These are phyloP conservation scores for Skeletonema menzelii DNA, from an alignment of 108 stramenopile species.

Conservation along the genomic window DNA sequence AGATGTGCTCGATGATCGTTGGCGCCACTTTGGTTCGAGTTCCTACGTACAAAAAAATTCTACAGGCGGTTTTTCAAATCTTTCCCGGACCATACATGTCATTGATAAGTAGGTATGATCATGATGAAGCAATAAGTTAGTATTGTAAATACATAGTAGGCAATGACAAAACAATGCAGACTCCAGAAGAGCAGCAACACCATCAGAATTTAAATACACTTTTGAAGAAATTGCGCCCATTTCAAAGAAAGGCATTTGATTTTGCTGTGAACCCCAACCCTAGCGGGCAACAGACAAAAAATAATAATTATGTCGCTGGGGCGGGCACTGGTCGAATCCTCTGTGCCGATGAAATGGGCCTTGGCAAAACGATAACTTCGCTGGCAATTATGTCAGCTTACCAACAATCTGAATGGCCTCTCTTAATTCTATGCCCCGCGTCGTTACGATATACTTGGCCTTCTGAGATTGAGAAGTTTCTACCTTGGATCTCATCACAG, in stretches of 20 bases:
- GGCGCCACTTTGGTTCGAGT: too few relatives aligned
- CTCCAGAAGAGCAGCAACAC: not conserved
- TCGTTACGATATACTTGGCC: conserved; percentile 88
- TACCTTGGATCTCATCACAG: conserved; percentile 51
- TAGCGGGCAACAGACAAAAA: not conserved
- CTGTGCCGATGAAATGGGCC: conserved; percentile 92
- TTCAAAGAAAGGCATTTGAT: conserved; percentile 66
- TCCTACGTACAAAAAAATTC: too few relatives aligned
- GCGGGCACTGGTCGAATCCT: conserved; percentile 72
- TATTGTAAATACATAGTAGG: too few relatives aligned
- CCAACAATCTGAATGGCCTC: conserved; percentile 81
- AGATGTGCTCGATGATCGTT: too few relatives aligned
- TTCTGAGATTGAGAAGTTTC: conserved; percentile 88
- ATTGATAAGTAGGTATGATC: too few relatives aligned
- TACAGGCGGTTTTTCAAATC: too few relatives aligned
- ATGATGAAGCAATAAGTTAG: too few relatives aligned
- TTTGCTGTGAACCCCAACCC: conserved; percentile 49
- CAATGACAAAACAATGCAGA: not conserved
- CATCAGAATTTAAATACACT: conserved; percentile 29
- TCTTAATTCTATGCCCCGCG: conserved; percentile 87
- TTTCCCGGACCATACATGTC: too few relatives aligned
- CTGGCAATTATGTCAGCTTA: conserved; percentile 76
- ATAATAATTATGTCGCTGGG: conserved; percentile 22
- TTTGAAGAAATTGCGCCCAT: conserved; percentile 59
- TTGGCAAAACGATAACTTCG: conserved; percentile 88